phyloP scores from a whole-genome alignment of 2,329 filamentous ascomycete species.

The Didymella sp. region DNA sequence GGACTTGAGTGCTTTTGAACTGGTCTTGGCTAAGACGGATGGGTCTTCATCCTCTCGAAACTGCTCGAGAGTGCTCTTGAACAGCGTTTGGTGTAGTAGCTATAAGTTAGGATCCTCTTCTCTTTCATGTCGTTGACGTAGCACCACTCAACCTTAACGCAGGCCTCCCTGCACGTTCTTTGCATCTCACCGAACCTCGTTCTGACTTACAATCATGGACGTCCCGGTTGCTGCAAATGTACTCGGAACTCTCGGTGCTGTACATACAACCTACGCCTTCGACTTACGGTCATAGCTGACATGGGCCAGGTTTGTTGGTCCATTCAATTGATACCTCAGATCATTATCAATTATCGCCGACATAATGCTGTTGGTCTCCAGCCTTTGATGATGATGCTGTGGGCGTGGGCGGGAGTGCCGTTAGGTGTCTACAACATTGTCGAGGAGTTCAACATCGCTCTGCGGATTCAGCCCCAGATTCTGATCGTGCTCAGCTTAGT shows the following conservation, averaged over 20 bases:
- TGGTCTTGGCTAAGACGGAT: neutral
- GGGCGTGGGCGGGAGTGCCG: constrained; percentile 71
- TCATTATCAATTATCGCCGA: constrained; percentile 70
- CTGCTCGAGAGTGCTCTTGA: neutral
- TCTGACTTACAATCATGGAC: constrained; percentile 55
- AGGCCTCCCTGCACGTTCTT: neutral
- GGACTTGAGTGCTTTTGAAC: neutral
- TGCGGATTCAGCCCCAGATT: constrained; percentile 65
- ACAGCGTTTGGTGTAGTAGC: neutral
- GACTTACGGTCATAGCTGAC: constrained; percentile 11
- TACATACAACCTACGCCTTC: constrained; percentile 37
- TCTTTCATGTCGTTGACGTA: neutral
- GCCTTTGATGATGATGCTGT: constrained; percentile 75
- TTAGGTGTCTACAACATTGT: constrained; percentile 68
- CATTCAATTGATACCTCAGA: constrained; percentile 72
- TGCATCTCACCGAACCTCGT: neutral
- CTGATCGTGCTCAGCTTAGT: constrained; percentile 59
- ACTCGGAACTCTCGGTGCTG: constrained; percentile 66
- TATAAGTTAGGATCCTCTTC: no score
- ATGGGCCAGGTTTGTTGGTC: constrained; percentile 65
- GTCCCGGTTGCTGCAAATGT: constrained; percentile 63
- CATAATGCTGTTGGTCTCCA: constrained; percentile 71
- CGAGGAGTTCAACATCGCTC: constrained; percentile 60
- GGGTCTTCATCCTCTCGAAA: constrained; percentile 1
- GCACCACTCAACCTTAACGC: neutral